phyloP scores from a whole-genome alignment of 140 eudicot genomes.

The Oenanthe javanica region DNA sequence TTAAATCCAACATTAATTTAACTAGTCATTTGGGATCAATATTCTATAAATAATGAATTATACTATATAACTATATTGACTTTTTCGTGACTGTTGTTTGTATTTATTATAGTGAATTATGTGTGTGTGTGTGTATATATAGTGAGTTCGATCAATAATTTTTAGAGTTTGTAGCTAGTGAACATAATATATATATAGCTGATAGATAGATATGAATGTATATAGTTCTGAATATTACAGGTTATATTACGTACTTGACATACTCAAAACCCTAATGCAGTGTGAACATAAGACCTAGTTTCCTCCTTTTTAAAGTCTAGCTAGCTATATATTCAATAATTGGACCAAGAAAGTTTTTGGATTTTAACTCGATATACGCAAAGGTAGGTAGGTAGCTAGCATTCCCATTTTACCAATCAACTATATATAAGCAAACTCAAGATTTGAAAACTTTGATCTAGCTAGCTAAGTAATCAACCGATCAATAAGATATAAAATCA shows the following conservation, averaged over 20 bases:
- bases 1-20: too few species aligned
- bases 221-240: not conserved
- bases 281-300: constrained; percentile 6
- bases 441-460: not conserved
- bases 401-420: not conserved
- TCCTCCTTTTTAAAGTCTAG: not conserved
- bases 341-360: constrained; percentile 7
- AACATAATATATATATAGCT: too few species aligned
- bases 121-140: too few species aligned
- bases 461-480: not conserved
- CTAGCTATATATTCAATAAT: not conserved
- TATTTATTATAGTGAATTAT: too few species aligned
- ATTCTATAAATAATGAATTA: too few species aligned
- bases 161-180: too few species aligned
- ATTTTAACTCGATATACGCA: constrained; percentile 1
- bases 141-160: too few species aligned
- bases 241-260: not conserved
- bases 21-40: too few species aligned
- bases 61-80: too few species aligned
- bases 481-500: not conserved
- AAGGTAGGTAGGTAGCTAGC: not conserved
- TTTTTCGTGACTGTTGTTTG: too few species aligned
- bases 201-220: too few species aligned
- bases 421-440: not conserved
- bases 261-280: constrained; percentile 10